Evolutionary conservation across 75 land plant genomes (phyloP).

Genomic region (Picea sitchensis): DNA sequence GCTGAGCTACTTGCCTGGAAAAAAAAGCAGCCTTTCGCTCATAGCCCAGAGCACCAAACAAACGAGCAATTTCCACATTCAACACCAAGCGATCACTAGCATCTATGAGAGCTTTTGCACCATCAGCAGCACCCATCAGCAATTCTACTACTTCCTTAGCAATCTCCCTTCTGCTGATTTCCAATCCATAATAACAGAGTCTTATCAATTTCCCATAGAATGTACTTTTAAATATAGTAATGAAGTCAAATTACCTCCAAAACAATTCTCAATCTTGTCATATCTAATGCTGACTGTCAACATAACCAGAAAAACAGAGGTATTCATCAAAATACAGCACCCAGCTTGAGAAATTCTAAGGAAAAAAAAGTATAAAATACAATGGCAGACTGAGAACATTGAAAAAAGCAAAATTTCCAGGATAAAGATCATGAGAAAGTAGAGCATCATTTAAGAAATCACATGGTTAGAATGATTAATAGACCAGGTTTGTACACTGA

Average conservation of each 20-base stretch:
- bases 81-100: slow-evolving; percentile 84
- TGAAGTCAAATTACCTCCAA: neutral
- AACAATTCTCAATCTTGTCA: neutral
- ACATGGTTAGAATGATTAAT: neutral
- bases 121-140: slow-evolving; percentile 81
- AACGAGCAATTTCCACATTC: slow-evolving; percentile 84
- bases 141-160: slow-evolving; percentile 92
- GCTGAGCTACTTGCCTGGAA: slow-evolving; percentile 88
- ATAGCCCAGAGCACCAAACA: slow-evolving; percentile 88
- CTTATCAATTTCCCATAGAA: neutral
- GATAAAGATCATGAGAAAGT: neutral
- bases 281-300: neutral
- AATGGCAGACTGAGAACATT: neutral
- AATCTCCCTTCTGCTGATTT: slow-evolving; percentile 60
- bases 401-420: neutral
- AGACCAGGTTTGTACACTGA: neutral
- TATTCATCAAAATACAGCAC: neutral
- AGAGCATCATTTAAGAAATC: neutral
- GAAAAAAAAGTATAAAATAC: neutral
- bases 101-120: slow-evolving; percentile 89
- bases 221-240: neutral
- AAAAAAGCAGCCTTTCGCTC: slow-evolving; percentile 96
- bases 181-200: neutral
- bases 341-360: neutral
- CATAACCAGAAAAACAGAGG: neutral